These are phyloP conservation scores for Ailanthus altissimus DNA, from an alignment of 345 rosid genomes.

Conservation along the genomic window DNA sequence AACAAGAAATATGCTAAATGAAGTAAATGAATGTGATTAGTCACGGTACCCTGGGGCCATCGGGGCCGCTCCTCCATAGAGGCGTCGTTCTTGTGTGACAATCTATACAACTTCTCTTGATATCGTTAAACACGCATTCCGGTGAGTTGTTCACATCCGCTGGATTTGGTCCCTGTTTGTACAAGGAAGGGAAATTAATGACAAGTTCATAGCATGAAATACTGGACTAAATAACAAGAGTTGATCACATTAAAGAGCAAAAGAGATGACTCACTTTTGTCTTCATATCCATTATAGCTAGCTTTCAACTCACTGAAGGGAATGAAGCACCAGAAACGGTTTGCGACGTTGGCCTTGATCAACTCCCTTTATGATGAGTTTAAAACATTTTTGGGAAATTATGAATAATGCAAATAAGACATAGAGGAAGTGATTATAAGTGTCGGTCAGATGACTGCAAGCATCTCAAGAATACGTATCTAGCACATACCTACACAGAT, in stretches of 20 bases:
- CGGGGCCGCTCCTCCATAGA: conserved; percentile 89
- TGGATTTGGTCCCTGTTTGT: conserved; percentile 4
- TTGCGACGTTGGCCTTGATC: not conserved
- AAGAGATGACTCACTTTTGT: conserved; percentile 1
- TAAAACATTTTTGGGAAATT: not conserved
- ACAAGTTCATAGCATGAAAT: not conserved
- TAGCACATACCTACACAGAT: not conserved
- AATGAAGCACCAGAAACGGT: not conserved
- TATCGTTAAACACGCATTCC: not conserved
- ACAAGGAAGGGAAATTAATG: not conserved
- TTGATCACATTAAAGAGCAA: not conserved
- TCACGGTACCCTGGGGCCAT: conserved; percentile 66
- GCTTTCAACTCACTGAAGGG: not conserved
- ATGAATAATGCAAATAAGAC: not conserved
- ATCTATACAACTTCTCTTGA: conserved; percentile 51
- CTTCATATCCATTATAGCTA: conserved; percentile 11
- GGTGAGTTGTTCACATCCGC: not conserved
- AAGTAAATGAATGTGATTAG: too few species aligned
- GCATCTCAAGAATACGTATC: not conserved
- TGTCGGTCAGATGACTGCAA: not conserved
- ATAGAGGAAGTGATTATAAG: not conserved
- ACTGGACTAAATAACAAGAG: not conserved
- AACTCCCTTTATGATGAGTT: not conserved
- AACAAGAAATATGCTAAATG: too few species aligned
- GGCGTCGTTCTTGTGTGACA: conserved; percentile 82